Base-by-base conservation (phyloP, 2,329 filamentous ascomycete species). In the Whalleya microplaca region DNA sequence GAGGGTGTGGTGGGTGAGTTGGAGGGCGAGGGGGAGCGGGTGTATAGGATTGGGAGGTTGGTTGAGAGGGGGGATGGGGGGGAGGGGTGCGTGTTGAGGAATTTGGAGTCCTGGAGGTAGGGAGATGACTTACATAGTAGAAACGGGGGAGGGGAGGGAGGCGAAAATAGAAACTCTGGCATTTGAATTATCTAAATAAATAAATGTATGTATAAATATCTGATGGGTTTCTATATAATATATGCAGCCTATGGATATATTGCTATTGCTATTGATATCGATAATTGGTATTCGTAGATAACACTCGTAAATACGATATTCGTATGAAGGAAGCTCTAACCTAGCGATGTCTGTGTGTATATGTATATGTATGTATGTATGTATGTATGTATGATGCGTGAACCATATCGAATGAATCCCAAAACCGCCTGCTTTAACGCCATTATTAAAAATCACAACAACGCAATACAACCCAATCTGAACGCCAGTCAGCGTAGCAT, bases 41-140 rank as follows among this genome's bases (percentile, higher is more conserved):
- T 96, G 2, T 92, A 84, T 71, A 81, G 77, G 21, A 86, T 98
- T 58, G 95, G 94, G 16, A 82, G 79, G 68, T 78, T 99, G 61
- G 81, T 88, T 41, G 74, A 80, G 61, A 83, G 86, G 65, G 68
- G 71, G 4, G 76, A 73, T 21, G 76, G 76, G 10, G 75, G 64
- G 18, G 79, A 87, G 66, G 86, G 82, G 2, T 91, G 89, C 69
- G 75, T 87, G 21, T 73, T 93, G 56, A 79, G 76, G 59, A 86
- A 86, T 52, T 74, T 91, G 53, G 74, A 76, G 48, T 65, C 65
- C 10, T 80, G 77, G 77, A 68, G 68, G 57, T 67, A 61, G 10
- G 32, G 3, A 4, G 9, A 27, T 9, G 23, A 9, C 4, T n/a
- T n/a, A n/a, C 9, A 27, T 27, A 27, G 9, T 4, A 27, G 23